These are phyloP conservation scores for Paramecium tetraurelia DNA, from an alignment of 73 alveolate species.

Conservation along the genomic window DNA sequence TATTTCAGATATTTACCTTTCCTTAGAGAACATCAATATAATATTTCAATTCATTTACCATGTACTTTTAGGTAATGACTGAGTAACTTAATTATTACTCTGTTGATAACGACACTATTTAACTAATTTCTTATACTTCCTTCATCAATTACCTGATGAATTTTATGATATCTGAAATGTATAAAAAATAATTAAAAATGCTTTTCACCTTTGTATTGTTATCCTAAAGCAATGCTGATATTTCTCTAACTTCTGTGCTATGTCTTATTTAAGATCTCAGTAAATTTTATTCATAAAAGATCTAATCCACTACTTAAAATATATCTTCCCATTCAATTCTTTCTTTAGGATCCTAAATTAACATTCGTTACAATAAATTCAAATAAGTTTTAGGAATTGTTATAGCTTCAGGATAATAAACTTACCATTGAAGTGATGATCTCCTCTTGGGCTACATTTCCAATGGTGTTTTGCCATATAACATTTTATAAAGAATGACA, in stretches of 20 bases:
- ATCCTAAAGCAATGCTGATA: background rate
- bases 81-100: background rate
- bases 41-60: background rate
- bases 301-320: too few species aligned
- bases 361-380: background rate
- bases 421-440: background rate
- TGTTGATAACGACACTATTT: background rate
- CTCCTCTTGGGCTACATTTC: background rate
- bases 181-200: background rate
- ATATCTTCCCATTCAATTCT: background rate
- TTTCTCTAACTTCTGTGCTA: too few species aligned
- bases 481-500: slow-evolving; percentile 32
- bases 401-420: background rate
- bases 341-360: background rate
- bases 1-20: background rate
- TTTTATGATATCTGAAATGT: background rate
- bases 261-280: too few species aligned
- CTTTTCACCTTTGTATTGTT: background rate
- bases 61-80: background rate
- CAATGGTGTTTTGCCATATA: background rate
- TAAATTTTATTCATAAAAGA: too few species aligned
- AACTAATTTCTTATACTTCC: background rate
- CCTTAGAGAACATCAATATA: background rate
- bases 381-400: background rate
- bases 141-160: background rate